Evolutionary conservation across 371 early-diverging fungal species (phyloP).

Genomic region (Smittium culicis): DNA sequence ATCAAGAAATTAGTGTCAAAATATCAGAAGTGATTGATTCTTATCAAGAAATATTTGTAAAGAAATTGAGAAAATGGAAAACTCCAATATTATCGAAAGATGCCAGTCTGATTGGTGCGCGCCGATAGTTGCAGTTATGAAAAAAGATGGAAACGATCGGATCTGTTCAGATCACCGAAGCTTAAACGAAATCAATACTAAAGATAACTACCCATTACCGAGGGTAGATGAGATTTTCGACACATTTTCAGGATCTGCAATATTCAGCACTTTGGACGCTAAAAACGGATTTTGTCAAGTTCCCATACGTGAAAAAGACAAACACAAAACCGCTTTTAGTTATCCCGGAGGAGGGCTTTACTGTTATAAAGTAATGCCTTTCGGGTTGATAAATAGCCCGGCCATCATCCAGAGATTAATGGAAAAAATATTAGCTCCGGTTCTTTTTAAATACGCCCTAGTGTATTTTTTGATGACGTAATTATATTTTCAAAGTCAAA

Average conservation of each 20-base stretch:
- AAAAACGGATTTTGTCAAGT: conserved; percentile 1
- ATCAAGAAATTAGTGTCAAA: neutral
- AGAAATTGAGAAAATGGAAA: conserved; percentile 1
- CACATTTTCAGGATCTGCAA: neutral
- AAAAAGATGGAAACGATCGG: conserved; percentile 35
- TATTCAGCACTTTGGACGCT: neutral
- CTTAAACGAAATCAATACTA: conserved; percentile 32
- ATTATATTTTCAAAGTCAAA: conserved; percentile 3
- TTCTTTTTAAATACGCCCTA: neutral
- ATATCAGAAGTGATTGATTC: neutral
- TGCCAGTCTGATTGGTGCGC: conserved; percentile 4
- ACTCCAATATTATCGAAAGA: neutral
- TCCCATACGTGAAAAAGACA: neutral
- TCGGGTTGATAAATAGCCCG: conserved; percentile 5
- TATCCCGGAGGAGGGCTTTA: neutral
- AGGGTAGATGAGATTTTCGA: conserved; percentile 25
- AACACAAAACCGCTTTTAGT: conserved; percentile 4
- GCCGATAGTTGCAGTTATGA: conserved; percentile 21
- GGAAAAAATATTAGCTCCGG: conserved; percentile 2
- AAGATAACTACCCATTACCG: conserved; percentile 27
- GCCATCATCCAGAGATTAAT: neutral
- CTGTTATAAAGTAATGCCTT: conserved; percentile 14
- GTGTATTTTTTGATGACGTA: neutral
- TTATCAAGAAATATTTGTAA: neutral
- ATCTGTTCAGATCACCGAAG: conserved; percentile 35